Evolutionary conservation across 441 rosid species (phyloP).

Genomic region (Manihot esculenta): DNA sequence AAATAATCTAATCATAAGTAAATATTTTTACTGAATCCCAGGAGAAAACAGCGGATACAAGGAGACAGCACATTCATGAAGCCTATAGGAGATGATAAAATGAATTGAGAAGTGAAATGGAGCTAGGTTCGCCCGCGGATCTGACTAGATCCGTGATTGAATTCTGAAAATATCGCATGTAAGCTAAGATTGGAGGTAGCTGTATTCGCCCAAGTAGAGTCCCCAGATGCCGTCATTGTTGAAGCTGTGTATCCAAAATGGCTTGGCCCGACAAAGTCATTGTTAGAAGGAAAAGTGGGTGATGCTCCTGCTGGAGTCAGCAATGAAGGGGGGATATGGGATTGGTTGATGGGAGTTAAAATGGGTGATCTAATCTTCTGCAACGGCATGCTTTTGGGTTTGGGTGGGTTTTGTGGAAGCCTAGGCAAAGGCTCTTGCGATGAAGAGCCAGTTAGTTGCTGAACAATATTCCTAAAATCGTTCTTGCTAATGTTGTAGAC

Average conservation of each 20-base stretch:
- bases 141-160: slow-evolving; percentile 49
- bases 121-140: slow-evolving; percentile 44
- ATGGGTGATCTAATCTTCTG: slow-evolving; percentile 85
- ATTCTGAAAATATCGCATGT: slow-evolving; percentile 70
- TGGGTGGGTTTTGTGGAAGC: slow-evolving; percentile 71
- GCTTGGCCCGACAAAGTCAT: slow-evolving; percentile 38
- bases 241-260: slow-evolving; percentile 43
- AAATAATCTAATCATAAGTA: no score
- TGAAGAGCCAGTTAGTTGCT: slow-evolving; percentile 85
- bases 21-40: slow-evolving; percentile 47
- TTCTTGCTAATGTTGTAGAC: slow-evolving; percentile 94
- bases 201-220: slow-evolving; percentile 39
- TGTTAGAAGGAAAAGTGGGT: slow-evolving; percentile 39
- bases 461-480: slow-evolving; percentile 83
- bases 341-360: slow-evolving; percentile 61
- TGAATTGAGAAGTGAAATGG: slow-evolving; percentile 43
- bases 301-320: slow-evolving; percentile 39
- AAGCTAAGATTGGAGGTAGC: slow-evolving; percentile 75
- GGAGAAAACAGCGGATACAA: slow-evolving; percentile 67
- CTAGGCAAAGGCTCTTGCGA: slow-evolving; percentile 62
- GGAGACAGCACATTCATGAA: slow-evolving; percentile 56
- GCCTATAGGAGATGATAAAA: slow-evolving; percentile 53
- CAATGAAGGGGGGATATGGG: slow-evolving; percentile 40
- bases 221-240: slow-evolving; percentile 33
- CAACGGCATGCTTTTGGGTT: slow-evolving; percentile 68